Evolutionary conservation across 257 asterid species (phyloP).

Genomic region (Solanum medicagineum): DNA sequence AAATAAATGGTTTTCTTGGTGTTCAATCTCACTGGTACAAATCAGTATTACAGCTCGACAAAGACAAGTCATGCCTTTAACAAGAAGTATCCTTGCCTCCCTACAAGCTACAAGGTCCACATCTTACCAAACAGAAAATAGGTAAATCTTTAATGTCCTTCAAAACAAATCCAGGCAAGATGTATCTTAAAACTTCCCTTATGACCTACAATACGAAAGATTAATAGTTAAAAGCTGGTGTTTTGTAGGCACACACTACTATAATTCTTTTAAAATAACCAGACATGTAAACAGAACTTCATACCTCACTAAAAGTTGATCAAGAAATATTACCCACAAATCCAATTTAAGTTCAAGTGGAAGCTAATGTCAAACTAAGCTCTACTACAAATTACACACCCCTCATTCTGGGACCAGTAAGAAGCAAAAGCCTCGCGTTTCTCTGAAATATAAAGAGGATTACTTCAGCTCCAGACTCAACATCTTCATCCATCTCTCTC

Average conservation of each 20-base stretch:
- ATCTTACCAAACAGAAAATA: background rate
- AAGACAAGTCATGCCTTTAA: background rate
- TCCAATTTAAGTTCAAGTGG: background rate
- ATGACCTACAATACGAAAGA: slow-evolving; percentile 12
- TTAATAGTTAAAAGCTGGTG: background rate
- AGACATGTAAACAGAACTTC: too few relatives aligned
- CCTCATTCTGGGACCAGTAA: background rate
- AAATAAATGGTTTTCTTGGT: background rate
- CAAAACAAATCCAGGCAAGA: background rate
- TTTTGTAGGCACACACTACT: background rate
- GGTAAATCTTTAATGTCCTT: background rate
- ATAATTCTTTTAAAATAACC: background rate
- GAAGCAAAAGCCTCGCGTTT: background rate
- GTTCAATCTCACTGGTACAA: background rate
- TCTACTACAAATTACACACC: background rate
- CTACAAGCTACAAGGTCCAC: background rate
- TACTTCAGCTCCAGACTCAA: background rate
- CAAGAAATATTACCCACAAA: background rate
- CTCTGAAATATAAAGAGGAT: background rate
- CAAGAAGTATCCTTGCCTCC: background rate
- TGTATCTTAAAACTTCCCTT: background rate
- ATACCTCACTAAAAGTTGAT: background rate
- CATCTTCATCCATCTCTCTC: background rate
- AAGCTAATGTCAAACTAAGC: background rate
- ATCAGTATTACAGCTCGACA: background rate